Evolutionary conservation across 805 yeast species (phyloP).

Genomic region (Candida tammaniensis): DNA sequence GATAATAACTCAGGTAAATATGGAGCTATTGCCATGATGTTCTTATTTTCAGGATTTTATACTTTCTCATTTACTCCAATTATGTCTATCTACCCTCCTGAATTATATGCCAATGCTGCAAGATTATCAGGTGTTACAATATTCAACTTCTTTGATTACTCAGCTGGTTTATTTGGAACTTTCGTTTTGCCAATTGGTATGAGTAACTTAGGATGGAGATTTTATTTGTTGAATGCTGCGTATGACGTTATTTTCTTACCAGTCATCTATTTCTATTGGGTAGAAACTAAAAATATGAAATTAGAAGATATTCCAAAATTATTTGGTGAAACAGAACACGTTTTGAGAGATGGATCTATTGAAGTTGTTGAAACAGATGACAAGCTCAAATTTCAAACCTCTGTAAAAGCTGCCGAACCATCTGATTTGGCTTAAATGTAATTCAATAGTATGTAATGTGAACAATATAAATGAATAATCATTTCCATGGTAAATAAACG

Average conservation of each 20-base stretch:
- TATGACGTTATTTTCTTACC: conserved; percentile 25
- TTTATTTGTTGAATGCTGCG: conserved; percentile 39
- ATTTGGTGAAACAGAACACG: conserved; percentile 44
- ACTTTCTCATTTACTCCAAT: conserved; percentile 45
- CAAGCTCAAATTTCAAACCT: too few relatives aligned
- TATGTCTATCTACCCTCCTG: conserved; percentile 39
- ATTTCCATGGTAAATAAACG: too few relatives aligned
- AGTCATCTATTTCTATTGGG: conserved; percentile 31
- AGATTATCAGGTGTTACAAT: conserved; percentile 16
- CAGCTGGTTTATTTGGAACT: conserved; percentile 23
- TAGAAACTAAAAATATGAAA: conserved; percentile 42
- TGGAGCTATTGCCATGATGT: conserved; percentile 24
- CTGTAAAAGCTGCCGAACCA: too few relatives aligned
- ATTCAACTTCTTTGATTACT: too few relatives aligned
- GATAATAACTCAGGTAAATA: conserved; percentile 8
- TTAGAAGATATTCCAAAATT: conserved; percentile 43
- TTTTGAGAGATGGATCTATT: too few relatives aligned
- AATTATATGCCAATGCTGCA: conserved; percentile 40
- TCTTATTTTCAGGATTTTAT: conserved; percentile 19
- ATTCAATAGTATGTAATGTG: too few relatives aligned
- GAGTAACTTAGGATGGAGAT: conserved; percentile 41
- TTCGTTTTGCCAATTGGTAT: conserved; percentile 36
- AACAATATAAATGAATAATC: too few relatives aligned
- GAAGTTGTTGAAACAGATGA: too few relatives aligned
- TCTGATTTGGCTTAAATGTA: too few relatives aligned